Evolutionary conservation across 2,329 filamentous ascomycete genomes (phyloP).

Genomic region (Teratosphaeria nubilosa): DNA sequence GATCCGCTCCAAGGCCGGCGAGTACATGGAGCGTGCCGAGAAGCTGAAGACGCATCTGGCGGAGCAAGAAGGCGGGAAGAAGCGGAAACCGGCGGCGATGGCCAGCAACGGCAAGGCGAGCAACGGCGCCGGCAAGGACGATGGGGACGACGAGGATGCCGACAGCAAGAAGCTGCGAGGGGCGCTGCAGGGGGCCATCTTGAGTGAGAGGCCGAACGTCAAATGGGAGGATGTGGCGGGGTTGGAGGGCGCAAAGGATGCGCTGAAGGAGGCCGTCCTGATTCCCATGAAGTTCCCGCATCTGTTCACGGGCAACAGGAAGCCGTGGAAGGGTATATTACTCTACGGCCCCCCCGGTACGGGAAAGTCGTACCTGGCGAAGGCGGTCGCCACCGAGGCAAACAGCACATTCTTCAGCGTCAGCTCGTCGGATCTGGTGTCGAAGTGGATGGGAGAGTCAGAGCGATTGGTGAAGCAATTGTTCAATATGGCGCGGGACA

Average conservation of each 20-base stretch:
- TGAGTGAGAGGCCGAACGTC: slow-evolving; percentile 91
- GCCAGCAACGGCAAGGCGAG: slow-evolving; percentile 60
- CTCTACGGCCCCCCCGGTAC: slow-evolving; percentile 94
- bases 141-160: slow-evolving; percentile 54
- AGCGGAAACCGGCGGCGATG: slow-evolving; percentile 61
- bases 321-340: slow-evolving; percentile 97
- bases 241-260: slow-evolving; percentile 87
- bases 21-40: slow-evolving; percentile 98
- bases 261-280: slow-evolving; percentile 93
- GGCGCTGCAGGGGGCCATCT: slow-evolving; percentile 80
- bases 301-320: slow-evolving; percentile 87
- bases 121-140: slow-evolving; percentile 49
- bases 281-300: slow-evolving; percentile 97
- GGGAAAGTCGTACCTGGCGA: slow-evolving; percentile 94
- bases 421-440: slow-evolving; percentile 91
- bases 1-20: slow-evolving; percentile 86
- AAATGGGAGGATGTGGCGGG: slow-evolving; percentile 98
- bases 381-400: slow-evolving; percentile 93
- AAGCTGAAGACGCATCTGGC: slow-evolving; percentile 88
- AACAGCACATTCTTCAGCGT: slow-evolving; percentile 99
- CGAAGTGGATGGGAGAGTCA: slow-evolving; percentile 99
- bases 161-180: slow-evolving; percentile 92
- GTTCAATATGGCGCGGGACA: slow-evolving; percentile 96
- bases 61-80: slow-evolving; percentile 56
- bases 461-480: slow-evolving; percentile 95